Conservation (phyloP, 2,329 filamentous ascomycete species). For the Colletotrichum echinochloae region DNA sequence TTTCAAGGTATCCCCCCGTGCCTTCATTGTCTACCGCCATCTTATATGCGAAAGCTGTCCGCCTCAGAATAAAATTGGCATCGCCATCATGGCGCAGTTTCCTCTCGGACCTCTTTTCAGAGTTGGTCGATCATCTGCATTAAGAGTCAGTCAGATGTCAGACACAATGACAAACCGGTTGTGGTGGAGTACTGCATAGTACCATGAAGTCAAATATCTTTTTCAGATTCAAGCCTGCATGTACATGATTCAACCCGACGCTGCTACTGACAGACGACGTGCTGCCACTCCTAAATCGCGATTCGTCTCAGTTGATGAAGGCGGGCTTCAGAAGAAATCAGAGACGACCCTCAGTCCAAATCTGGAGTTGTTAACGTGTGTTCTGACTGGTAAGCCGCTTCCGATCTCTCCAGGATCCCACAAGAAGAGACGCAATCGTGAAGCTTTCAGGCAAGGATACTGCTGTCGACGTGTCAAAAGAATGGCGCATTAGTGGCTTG, state of each 20-base stretch:
- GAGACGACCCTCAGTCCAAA: constrained; percentile 9
- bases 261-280: background rate
- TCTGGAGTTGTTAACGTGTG: constrained; percentile 6
- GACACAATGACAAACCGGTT: constrained; percentile 8
- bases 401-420: constrained; percentile 33
- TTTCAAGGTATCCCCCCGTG: background rate
- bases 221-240: background rate
- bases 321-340: background rate
- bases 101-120: constrained; percentile 26
- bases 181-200: constrained; percentile 22
- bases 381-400: constrained; percentile 8
- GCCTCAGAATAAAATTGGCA: background rate
- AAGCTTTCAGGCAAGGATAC: constrained; percentile 35
- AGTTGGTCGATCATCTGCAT: constrained; percentile 28
- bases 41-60: background rate
- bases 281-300: background rate
- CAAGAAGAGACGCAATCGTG: constrained; percentile 15
- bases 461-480: constrained; percentile 38
- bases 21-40: background rate
- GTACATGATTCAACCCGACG: constrained; percentile 19
- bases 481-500: constrained; percentile 25
- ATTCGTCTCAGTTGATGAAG: constrained; percentile 7
- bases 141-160: constrained; percentile 15
- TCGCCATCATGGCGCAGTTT: background rate
- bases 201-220: constrained; percentile 8